Evolutionary conservation across 495 filamentous ascomycete genomes (phyloP).

Genomic region (Aspergillus egyptiacus): DNA sequence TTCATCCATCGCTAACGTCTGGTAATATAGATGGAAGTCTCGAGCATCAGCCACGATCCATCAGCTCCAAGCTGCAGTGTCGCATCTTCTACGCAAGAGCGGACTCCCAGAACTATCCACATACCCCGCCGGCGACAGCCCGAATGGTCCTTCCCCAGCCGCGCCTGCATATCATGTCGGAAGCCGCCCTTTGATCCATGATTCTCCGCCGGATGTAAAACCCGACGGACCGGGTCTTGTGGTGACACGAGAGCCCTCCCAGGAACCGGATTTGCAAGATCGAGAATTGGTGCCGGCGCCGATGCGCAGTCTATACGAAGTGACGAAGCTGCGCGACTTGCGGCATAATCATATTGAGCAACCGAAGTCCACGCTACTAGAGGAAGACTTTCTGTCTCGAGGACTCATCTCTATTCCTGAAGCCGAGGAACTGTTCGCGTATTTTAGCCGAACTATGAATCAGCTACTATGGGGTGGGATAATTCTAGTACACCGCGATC

Average conservation of each 20-base stretch:
- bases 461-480: slow-evolving; percentile 54
- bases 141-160: slow-evolving; percentile 24
- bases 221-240: slow-evolving; percentile 30
- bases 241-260: slow-evolving; percentile 47
- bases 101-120: slow-evolving; percentile 38
- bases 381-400: slow-evolving; percentile 49
- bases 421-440: slow-evolving; percentile 46
- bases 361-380: slow-evolving; percentile 41
- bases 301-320: slow-evolving; percentile 56
- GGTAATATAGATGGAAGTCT: slow-evolving; percentile 38
- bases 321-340: slow-evolving; percentile 51
- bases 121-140: slow-evolving; percentile 27
- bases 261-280: slow-evolving; percentile 44
- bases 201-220: slow-evolving; percentile 21
- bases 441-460: slow-evolving; percentile 49
- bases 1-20: slow-evolving; percentile 8
- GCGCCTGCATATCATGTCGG: slow-evolving; percentile 28
- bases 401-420: slow-evolving; percentile 44
- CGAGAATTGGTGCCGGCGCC: slow-evolving; percentile 48
- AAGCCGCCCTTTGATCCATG: slow-evolving; percentile 25
- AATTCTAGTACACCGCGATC: slow-evolving; percentile 44
- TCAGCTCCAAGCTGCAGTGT: slow-evolving; percentile 41
- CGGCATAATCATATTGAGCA: slow-evolving; percentile 41
- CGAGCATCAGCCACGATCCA: slow-evolving; percentile 36
- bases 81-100: slow-evolving; percentile 37